phyloP scores from a whole-genome alignment of 495 filamentous ascomycete genomes.

The Daldinia concentrica region DNA sequence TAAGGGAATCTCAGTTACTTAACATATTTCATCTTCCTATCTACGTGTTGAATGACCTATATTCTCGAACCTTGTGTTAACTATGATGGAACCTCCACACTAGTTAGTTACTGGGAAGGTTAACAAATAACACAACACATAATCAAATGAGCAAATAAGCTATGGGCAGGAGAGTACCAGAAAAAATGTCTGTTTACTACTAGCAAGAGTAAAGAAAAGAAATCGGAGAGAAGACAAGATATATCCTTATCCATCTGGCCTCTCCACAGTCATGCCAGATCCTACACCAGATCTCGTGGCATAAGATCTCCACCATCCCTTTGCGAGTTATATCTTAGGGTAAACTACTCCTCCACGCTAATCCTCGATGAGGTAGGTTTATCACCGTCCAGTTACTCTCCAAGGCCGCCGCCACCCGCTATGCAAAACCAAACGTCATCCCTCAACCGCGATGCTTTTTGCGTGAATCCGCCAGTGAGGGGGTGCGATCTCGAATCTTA shows the following conservation, averaged over 20 bases:
- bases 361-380: background rate
- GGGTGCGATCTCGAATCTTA: background rate
- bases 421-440: conserved; percentile 2
- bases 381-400: background rate
- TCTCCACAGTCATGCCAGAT: conserved; percentile 20
- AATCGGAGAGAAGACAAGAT: conserved; percentile 32
- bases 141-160: background rate
- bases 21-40: background rate
- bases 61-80: background rate
- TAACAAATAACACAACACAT: background rate
- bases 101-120: background rate
- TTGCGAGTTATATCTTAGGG: conserved; percentile 9
- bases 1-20: too few relatives aligned
- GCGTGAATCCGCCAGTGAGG: background rate
- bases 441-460: background rate
- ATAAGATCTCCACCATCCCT: conserved; percentile 10
- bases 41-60: background rate
- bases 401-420: conserved; percentile 12
- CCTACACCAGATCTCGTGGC: conserved; percentile 8
- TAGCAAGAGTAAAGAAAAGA: conserved; percentile 30
- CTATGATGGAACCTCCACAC: background rate
- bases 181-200: conserved; percentile 32
- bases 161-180: background rate
- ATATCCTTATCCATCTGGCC: conserved; percentile 34
- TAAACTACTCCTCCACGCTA: background rate